phyloP scores from a whole-genome alignment of 805 yeast genomes.

The Ogataea pignaliae region DNA sequence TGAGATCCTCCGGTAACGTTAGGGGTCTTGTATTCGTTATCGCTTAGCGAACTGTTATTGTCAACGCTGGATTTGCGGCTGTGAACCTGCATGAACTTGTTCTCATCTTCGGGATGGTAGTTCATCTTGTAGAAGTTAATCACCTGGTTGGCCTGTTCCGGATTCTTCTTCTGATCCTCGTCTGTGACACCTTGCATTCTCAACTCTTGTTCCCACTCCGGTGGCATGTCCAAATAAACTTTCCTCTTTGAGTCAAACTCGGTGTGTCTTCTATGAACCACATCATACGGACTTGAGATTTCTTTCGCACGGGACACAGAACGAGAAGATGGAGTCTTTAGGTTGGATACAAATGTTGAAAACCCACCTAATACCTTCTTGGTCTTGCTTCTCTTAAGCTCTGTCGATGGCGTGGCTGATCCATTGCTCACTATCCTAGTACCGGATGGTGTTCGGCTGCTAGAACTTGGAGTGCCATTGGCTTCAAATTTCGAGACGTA shows the following conservation, averaged over 20 bases:
- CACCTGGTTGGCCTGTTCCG: constrained; percentile 68
- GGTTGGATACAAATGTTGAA: constrained; percentile 35
- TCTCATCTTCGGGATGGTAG: constrained; percentile 17
- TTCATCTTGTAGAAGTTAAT: constrained; percentile 25
- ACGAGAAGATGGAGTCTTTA: constrained; percentile 10
- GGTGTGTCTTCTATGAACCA: constrained; percentile 89
- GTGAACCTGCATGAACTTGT: constrained; percentile 26
- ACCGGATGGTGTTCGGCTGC: constrained; percentile 11
- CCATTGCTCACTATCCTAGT: constrained; percentile 9
- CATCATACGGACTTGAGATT: constrained; percentile 89
- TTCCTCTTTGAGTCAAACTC: constrained; percentile 84
- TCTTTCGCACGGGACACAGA: constrained; percentile 31
- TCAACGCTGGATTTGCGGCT: constrained; percentile 18
- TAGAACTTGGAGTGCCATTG: constrained; percentile 2
- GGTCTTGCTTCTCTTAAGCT: constrained; percentile 36
- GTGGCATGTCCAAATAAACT: constrained; percentile 87
- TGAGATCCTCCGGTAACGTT: constrained; percentile 8
- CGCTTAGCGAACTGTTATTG: constrained; percentile 15
- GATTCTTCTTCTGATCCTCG: constrained; percentile 85
- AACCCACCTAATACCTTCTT: constrained; percentile 57
- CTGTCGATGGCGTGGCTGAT: constrained; percentile 11
- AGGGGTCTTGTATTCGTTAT: constrained; percentile 16
- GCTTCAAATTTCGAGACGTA: no score
- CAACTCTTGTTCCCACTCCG: constrained; percentile 83
- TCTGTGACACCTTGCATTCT: constrained; percentile 83